These are phyloP conservation scores for Pseudofabraea citricarpa DNA, from an alignment of 2,329 filamentous ascomycete species.

Conservation along the genomic window DNA sequence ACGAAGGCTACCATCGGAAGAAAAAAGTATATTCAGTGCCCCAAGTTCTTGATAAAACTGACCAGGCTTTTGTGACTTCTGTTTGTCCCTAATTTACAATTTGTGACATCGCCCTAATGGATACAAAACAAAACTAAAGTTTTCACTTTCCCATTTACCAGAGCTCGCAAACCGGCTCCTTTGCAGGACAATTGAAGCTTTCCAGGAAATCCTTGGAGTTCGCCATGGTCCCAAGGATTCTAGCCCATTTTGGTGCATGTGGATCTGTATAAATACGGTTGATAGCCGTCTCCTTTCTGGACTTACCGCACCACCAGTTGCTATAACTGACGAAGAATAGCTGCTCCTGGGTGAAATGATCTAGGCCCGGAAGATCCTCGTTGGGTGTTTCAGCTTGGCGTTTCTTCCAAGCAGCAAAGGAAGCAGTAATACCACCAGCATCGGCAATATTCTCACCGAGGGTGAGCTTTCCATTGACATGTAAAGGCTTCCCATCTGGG, in stretches of 20 bases:
- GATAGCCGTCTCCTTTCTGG: constrained; percentile 51
- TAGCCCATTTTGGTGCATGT: constrained; percentile 59
- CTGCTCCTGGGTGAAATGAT: constrained; percentile 60
- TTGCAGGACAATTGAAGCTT: constrained; percentile 60
- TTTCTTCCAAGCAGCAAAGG: constrained; percentile 62
- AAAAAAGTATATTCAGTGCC: too few relatives aligned
- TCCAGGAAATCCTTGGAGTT: constrained; percentile 65
- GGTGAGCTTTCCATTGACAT: constrained; percentile 59
- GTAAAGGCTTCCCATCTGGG: constrained; percentile 49
- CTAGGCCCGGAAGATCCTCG: constrained; percentile 53
- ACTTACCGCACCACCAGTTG: constrained; percentile 65
- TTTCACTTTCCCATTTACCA: too few relatives aligned
- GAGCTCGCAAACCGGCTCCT: constrained; percentile 64
- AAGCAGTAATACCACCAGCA: constrained; percentile 58
- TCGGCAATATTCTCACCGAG: constrained; percentile 70
- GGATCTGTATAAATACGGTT: constrained; percentile 56
- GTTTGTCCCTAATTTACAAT: too few relatives aligned
- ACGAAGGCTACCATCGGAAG: too few relatives aligned
- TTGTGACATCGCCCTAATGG: too few relatives aligned
- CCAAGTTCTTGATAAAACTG: too few relatives aligned
- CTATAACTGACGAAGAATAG: constrained; percentile 64
- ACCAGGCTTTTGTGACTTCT: too few relatives aligned
- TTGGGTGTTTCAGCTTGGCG: constrained; percentile 46
- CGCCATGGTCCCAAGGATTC: constrained; percentile 58
- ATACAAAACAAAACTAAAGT: too few relatives aligned